These are phyloP conservation scores for Blastomyces gilchristii DNA, from an alignment of 2,329 filamentous ascomycete genomes.

Conservation along the genomic window DNA sequence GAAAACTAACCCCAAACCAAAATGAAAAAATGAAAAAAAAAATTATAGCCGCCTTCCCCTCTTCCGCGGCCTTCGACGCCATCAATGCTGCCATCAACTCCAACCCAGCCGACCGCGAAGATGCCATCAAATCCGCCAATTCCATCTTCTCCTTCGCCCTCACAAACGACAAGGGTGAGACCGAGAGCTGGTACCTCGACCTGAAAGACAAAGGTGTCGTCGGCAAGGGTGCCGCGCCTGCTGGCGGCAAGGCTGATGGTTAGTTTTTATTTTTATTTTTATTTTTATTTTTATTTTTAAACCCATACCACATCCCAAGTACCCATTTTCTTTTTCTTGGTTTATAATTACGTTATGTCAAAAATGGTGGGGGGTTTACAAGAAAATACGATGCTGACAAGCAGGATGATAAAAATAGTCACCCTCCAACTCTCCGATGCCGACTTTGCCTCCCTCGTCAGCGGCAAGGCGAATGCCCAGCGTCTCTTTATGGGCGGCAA, in stretches of 20 bases:
- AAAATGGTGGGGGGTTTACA: no score
- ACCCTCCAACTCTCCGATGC: constrained; percentile 75
- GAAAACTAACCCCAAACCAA: constrained; percentile 2
- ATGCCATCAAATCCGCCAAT: constrained; percentile 79
- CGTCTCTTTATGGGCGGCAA: constrained; percentile 96
- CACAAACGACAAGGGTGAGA: constrained; percentile 74
- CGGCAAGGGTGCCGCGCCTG: constrained; percentile 58
- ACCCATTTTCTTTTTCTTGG: no score
- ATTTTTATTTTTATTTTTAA: not conserved
- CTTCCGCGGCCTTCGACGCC: constrained; percentile 81
- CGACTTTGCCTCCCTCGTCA: constrained; percentile 74
- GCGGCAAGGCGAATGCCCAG: constrained; percentile 88
- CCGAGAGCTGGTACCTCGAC: constrained; percentile 87
- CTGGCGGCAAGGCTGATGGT: constrained; percentile 74
- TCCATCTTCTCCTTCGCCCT: constrained; percentile 85
- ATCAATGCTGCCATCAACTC: constrained; percentile 64
- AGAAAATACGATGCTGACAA: not conserved
- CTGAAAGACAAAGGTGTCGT: constrained; percentile 83
- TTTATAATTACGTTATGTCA: no score
- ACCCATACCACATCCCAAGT: no score
- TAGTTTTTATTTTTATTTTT: constrained; percentile 22
- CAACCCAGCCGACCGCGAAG: constrained; percentile 64
- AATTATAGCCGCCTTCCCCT: constrained; percentile 64
- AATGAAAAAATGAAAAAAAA: not conserved
- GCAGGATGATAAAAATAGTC: constrained; percentile 43